Evolutionary conservation across 2,329 filamentous ascomycete species (phyloP).

Genomic region (Exophiala xenobiotica): DNA sequence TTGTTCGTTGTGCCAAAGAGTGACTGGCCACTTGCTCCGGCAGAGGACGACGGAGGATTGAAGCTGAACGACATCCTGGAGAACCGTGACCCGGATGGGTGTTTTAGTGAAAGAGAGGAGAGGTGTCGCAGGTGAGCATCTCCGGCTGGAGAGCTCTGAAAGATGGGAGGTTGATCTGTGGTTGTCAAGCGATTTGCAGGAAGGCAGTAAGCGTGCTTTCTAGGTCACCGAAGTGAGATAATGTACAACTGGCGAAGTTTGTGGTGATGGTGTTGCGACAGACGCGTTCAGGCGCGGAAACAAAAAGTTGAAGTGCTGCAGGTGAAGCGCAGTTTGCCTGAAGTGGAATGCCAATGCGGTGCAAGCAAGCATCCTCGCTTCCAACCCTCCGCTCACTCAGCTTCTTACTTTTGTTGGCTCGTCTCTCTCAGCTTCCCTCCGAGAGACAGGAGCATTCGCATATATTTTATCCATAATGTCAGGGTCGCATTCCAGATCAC

Average conservation of each 20-base stretch:
- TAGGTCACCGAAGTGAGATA: not conserved
- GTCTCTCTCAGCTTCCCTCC: not conserved
- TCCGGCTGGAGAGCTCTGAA: not conserved
- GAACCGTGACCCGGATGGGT: constrained; percentile 29
- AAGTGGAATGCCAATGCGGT: not conserved
- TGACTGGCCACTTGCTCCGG: constrained; percentile 16
- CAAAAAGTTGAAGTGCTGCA: constrained; percentile 4
- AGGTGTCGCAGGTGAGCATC: constrained; percentile 15
- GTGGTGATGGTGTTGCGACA: constrained; percentile 31
- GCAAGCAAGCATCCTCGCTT: constrained; percentile 10
- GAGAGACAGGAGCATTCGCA: not conserved
- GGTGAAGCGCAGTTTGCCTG: not conserved
- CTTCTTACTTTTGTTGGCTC: not conserved
- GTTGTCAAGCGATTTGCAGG: not conserved
- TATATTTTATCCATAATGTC: not conserved
- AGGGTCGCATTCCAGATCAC: constrained; percentile 20
- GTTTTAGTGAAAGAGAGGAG: not conserved
- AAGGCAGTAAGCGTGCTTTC: not conserved
- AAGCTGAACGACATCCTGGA: constrained; percentile 21
- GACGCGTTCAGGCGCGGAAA: constrained; percentile 31
- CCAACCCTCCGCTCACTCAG: constrained; percentile 7
- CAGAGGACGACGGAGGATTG: constrained; percentile 9
- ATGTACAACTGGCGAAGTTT: not conserved
- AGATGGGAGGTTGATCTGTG: not conserved
- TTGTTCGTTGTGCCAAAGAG: constrained; percentile 27